Conservation (phyloP, 2,329 filamentous ascomycete genomes). For the Pezicula neosporulosa region DNA sequence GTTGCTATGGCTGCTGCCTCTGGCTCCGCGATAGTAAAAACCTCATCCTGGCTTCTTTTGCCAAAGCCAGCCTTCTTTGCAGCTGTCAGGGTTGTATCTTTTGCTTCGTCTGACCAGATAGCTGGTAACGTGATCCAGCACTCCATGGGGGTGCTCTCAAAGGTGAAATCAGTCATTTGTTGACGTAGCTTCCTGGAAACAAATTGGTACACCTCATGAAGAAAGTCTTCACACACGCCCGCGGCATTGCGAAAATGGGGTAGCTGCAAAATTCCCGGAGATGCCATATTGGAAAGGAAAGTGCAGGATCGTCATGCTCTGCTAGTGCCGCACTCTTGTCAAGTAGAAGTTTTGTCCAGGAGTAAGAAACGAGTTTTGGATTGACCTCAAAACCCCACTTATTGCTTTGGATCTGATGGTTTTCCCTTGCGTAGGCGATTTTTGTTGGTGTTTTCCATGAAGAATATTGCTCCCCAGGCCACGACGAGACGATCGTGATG, state of each 20-base stretch:
- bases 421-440: conserved; percentile 18
- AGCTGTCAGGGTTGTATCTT: conserved; percentile 17
- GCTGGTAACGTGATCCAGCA: conserved; percentile 23
- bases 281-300: conserved; percentile 6
- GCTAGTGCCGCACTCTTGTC: conserved; percentile 13
- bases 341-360: conserved; percentile 24
- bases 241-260: conserved; percentile 11
- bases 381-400: conserved; percentile 23
- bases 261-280: conserved; percentile 9
- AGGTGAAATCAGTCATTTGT: conserved; percentile 8
- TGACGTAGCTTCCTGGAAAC: conserved; percentile 5
- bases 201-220: conserved; percentile 13
- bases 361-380: conserved; percentile 17
- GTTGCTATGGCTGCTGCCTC: conserved; percentile 22
- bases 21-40: conserved; percentile 22
- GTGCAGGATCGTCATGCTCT: conserved; percentile 15
- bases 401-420: conserved; percentile 4
- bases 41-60: conserved; percentile 7
- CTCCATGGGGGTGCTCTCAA: conserved; percentile 16
- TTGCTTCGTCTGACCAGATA: conserved; percentile 22
- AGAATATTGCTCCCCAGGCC: conserved; percentile 11
- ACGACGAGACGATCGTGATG: conserved; percentile 13
- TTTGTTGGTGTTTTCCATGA: conserved; percentile 16
- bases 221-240: conserved; percentile 19
- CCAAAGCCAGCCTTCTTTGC: conserved; percentile 20